Base-by-base conservation (phyloP, 441 rosid genomes). In the Populus hybrid region DNA sequence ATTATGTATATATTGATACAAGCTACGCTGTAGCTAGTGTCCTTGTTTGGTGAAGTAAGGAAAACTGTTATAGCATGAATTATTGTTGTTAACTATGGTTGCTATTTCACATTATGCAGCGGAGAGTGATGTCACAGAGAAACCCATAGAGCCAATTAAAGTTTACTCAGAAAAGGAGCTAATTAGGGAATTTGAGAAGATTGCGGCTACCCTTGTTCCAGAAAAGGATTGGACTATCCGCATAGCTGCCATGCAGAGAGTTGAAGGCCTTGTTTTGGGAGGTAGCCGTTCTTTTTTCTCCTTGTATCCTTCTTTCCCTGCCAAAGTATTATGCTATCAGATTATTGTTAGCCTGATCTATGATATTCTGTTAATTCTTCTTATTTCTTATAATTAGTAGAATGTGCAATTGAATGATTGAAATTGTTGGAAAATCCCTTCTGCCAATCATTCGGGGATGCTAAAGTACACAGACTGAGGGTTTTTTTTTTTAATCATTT, bases 211-310 rank as follows among this genome's bases (percentile, higher is more conserved):
- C 23, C 97, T 97, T 68, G 93, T 90, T 80, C 99, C 99, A 4
- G 98, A 97, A 69, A 97, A 94, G 84, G 99, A 97, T 81, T 97
- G 99, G 99, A 89, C 99, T 42, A 67, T 92, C 73, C 99, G 99
- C 79, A 94, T 94, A 81, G 91, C 94, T 80, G 98, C 99, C 86
- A 89, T 97, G 97, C 99, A 91, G 84, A 91, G 97, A 91, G 89
- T 92, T 50, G 99, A 97, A 87, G 98, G 89, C 84, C 97, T 97
- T 82, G 97, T 90, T 80, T 89, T 80, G 67, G 99, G 99, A 93
- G 99, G 99, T 93, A 53, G 7, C 35, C 35, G 75, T 42, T 16
- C 36, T 40, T 53, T 68, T 4, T 78, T 63, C 34, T 66, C 74
- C 32, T 77, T 68, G 10, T 46, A 59, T 63, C 24, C 23, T 28